Conservation (phyloP, 129 eudicot species). For the Sambucus nigra region DNA sequence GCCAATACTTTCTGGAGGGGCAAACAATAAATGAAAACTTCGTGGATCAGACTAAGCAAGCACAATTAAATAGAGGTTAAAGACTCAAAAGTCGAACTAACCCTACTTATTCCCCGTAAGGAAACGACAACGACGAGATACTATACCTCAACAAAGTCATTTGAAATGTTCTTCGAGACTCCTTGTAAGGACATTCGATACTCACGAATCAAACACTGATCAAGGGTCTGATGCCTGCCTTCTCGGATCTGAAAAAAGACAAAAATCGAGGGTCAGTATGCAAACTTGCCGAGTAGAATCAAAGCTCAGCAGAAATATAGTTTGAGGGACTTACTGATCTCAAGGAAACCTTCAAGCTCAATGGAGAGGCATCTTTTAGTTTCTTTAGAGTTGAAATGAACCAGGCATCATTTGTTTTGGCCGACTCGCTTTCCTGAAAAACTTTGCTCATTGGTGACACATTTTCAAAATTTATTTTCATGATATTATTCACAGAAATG, state of each 20-base stretch:
- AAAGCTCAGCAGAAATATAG: neutral
- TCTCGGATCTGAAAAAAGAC: constrained; percentile 54
- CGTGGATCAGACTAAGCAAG: too few relatives aligned
- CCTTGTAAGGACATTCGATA: constrained; percentile 70
- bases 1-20: too few relatives aligned
- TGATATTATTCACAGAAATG: too few relatives aligned
- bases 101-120: too few relatives aligned
- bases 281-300: neutral
- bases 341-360: constrained; percentile 84
- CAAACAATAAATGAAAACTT: too few relatives aligned
- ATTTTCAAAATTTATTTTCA: too few relatives aligned
- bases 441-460: too few relatives aligned
- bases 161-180: constrained; percentile 42
- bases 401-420: constrained; percentile 52
- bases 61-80: too few relatives aligned
- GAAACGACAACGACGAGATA: neutral
- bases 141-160: constrained; percentile 64
- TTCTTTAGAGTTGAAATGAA: constrained; percentile 49
- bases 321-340: constrained; percentile 57
- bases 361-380: constrained; percentile 60
- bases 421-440: constrained; percentile 68
- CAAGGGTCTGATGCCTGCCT: constrained; percentile 78
- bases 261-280: neutral
- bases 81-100: too few relatives aligned
- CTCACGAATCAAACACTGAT: constrained; percentile 71